phyloP scores from a whole-genome alignment of 768 basidiomycete genomes.

The Floccularia luteovirens region DNA sequence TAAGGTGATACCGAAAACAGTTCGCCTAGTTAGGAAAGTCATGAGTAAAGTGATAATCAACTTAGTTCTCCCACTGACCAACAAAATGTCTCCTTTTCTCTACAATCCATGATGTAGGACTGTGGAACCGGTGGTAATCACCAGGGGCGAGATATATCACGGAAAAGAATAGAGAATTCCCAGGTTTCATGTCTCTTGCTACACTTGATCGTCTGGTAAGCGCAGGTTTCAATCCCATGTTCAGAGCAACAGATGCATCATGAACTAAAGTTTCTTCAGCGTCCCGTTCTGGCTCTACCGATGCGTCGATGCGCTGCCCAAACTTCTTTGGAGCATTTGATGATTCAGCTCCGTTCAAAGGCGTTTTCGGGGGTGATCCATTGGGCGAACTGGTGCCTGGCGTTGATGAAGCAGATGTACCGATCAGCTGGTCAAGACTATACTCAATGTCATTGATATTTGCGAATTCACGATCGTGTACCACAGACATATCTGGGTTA shows the following conservation, averaged over 20 bases:
- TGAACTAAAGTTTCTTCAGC: constrained; percentile 53
- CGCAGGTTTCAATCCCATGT: constrained; percentile 48
- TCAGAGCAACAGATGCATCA: constrained; percentile 63
- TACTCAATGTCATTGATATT: constrained; percentile 97
- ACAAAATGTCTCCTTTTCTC: constrained; percentile 94
- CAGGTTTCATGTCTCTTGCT: constrained; percentile 50
- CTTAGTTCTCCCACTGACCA: constrained; percentile 37
- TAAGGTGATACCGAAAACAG: constrained; percentile 95
- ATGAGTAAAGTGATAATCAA: background rate
- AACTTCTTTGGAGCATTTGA: constrained; percentile 40
- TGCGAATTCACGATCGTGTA: constrained; percentile 87
- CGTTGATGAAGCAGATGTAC: constrained; percentile 35
- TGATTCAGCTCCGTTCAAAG: constrained; percentile 6
- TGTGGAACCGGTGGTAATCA: constrained; percentile 97
- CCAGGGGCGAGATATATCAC: constrained; percentile 98
- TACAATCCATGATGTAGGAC: constrained; percentile 94
- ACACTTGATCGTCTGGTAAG: constrained; percentile 18
- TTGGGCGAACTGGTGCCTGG: constrained; percentile 30
- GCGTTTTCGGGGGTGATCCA: constrained; percentile 12
- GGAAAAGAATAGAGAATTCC: constrained; percentile 83
- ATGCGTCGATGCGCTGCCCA: constrained; percentile 68
- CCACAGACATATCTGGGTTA: constrained; percentile 47
- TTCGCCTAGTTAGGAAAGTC: constrained; percentile 55
- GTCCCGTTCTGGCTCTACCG: constrained; percentile 47
- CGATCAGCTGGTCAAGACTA: constrained; percentile 85